phyloP scores from a whole-genome alignment of 257 asterid species.

The Fraxinus quadrangulata region DNA sequence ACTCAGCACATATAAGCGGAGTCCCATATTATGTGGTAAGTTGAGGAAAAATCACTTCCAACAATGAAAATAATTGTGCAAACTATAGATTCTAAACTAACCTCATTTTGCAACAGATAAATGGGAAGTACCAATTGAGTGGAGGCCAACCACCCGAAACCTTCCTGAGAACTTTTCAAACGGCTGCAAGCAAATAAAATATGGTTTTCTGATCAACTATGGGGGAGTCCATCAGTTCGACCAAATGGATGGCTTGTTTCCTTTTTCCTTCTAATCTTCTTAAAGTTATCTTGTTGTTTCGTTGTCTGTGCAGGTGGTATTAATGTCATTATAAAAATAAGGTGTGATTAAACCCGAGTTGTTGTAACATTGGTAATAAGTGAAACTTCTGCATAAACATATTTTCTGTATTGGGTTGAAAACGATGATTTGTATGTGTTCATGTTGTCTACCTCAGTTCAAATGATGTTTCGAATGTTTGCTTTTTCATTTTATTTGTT shows the following conservation, averaged over 20 bases:
- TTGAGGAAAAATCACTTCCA: neutral
- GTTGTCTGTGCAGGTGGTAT: neutral
- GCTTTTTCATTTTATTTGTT: neutral
- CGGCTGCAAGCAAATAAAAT: slow-evolving; percentile 36
- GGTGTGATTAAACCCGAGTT: neutral
- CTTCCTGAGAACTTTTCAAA: slow-evolving; percentile 60
- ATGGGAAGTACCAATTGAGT: slow-evolving; percentile 62
- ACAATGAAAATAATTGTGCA: neutral
- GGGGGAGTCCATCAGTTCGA: neutral
- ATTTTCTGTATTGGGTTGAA: neutral
- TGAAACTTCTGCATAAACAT: neutral
- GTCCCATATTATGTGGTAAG: slow-evolving; percentile 80
- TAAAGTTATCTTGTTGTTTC: neutral
- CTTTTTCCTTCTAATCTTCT: neutral
- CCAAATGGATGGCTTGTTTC: neutral
- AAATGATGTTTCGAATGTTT: neutral
- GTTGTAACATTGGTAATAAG: neutral
- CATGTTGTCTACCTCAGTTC: neutral
- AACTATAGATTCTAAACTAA: neutral
- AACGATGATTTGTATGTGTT: neutral
- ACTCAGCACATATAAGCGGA: slow-evolving; percentile 54
- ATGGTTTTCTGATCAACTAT: neutral
- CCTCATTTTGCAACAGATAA: slow-evolving; percentile 44
- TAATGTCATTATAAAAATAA: too few relatives aligned
- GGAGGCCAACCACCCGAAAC: slow-evolving; percentile 84